Evolutionary conservation across 768 basidiomycete species (phyloP).

Genomic region (Boletus tomentosulus): DNA sequence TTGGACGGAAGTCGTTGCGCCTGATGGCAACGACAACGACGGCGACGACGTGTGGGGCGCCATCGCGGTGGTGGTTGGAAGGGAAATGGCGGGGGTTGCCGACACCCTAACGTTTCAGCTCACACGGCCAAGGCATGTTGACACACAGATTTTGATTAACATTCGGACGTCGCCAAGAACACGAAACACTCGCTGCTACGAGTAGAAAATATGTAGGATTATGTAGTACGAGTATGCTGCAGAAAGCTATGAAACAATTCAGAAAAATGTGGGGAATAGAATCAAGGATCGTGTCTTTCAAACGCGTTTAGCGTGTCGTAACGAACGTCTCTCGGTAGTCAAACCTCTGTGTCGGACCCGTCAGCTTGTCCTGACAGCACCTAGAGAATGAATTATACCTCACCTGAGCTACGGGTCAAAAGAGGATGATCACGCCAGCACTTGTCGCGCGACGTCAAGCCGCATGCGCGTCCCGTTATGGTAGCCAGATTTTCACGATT

Average conservation of each 20-base stretch:
- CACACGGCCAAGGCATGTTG: conserved; percentile 18
- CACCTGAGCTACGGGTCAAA: conserved; percentile 15
- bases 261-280: conserved; percentile 10
- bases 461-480: conserved; percentile 32
- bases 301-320: conserved; percentile 24
- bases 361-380: conserved; percentile 7
- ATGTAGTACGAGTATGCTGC: conserved; percentile 35
- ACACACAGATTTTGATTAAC: neutral
- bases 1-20: conserved; percentile 85
- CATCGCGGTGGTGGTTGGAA: conserved; percentile 47
- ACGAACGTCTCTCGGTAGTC: conserved; percentile 14
- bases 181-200: conserved; percentile 4
- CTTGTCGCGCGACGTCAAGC: conserved; percentile 6
- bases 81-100: conserved; percentile 29
- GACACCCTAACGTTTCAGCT: conserved; percentile 19
- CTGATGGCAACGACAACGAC: conserved; percentile 56
- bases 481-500: conserved; percentile 61
- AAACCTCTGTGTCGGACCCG: conserved; percentile 2
- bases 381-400: conserved; percentile 1
- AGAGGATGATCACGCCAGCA: conserved; percentile 12
- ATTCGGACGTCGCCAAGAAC: conserved; percentile 5
- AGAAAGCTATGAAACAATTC: conserved; percentile 17
- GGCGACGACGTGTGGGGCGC: conserved; percentile 63
- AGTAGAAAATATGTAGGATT: conserved; percentile 24
- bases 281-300: conserved; percentile 31